Percentiles rank a stretch among this genome's conserved stretches.
These are phyloP conservation scores for Boechera stricta DNA, from an alignment of 345 rosid species.

Conservation along the genomic window DNA sequence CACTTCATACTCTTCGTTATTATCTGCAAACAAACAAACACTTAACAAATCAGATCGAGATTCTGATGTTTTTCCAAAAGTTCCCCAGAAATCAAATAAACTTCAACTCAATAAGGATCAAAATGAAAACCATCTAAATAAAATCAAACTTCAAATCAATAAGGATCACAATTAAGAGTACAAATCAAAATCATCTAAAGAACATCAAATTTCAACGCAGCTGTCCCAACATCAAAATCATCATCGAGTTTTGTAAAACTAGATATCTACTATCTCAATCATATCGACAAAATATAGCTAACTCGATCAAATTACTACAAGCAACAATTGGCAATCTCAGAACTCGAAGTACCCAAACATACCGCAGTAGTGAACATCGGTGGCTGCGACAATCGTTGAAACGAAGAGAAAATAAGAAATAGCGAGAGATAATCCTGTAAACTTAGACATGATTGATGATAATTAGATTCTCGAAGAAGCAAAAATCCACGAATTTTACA, in stretches of 20 bases:
- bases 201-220: background rate
- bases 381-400: slow-evolving; percentile 51
- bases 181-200: background rate
- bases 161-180: background rate
- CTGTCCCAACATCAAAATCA: background rate
- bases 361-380: slow-evolving; percentile 71
- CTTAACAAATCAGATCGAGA: slow-evolving; percentile 29
- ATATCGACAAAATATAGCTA: background rate
- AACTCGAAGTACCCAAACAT: slow-evolving; percentile 38
- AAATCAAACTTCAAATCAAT: background rate
- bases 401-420: slow-evolving; percentile 49
- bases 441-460: slow-evolving; percentile 40
- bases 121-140: background rate
- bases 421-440: slow-evolving; percentile 28
- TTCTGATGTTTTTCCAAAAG: background rate
- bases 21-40: slow-evolving; percentile 53
- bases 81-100: background rate
- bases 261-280: background rate
- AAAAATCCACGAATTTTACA: background rate
- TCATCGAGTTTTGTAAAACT: background rate
- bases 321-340: background rate
- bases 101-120: slow-evolving; percentile 1
- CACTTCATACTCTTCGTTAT: slow-evolving; percentile 61
- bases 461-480: slow-evolving; percentile 1
- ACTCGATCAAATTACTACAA: slow-evolving; percentile 13